Evolutionary conservation across 495 filamentous ascomycete species (phyloP), one percentile per base, ranked within the genome.

Genomic region (Amniculicola lignicola): DNA sequence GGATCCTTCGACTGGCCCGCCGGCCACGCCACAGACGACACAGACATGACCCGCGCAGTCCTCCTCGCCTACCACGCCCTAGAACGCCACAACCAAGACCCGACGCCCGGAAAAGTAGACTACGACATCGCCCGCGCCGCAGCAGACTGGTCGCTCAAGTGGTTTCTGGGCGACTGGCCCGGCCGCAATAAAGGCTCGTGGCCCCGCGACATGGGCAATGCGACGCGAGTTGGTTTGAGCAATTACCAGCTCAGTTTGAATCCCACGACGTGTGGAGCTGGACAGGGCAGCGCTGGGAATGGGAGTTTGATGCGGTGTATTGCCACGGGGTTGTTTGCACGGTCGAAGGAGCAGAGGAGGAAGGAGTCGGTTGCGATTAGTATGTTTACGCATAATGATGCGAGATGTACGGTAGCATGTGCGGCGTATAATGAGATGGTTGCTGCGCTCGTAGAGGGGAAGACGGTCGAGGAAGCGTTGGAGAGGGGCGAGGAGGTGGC

Each of bases 231-330:
- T 10, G 59, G 53, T 6, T 29, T 62, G 38, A 22, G 1, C 0
- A 49, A 52, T n/a, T 57, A 57, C 37, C 4, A 28, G 48, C 7
- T 5, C 14, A 40, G 28, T 5, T 1, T 19, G 2, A 24, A 54
- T 33, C 22, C 36, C 4, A 41, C 11, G 12, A 51, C 6, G 2
- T 36, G n/a, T n/a, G 54, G 53, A 18, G 53, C 48, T 1, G 59
- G 48, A 22, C 15, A n/a, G 2, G 58, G 46, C 2, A 39, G 27
- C 14, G 58, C 58, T 1, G 58, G 58, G 27, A 61, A 61, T 47
- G 59, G 59, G 24, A 62, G 59, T 21, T 41, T 62, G 59, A 62
- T 62, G 59, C 31, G 59, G 12, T 62, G 59, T 28, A 28, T 62
- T 2, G 35, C 59, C 1, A 57, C 59, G 6, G 59, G 28, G 7